These are phyloP conservation scores for Nicotiana tabacum DNA, from an alignment of 257 asterid species.

Conservation along the genomic window DNA sequence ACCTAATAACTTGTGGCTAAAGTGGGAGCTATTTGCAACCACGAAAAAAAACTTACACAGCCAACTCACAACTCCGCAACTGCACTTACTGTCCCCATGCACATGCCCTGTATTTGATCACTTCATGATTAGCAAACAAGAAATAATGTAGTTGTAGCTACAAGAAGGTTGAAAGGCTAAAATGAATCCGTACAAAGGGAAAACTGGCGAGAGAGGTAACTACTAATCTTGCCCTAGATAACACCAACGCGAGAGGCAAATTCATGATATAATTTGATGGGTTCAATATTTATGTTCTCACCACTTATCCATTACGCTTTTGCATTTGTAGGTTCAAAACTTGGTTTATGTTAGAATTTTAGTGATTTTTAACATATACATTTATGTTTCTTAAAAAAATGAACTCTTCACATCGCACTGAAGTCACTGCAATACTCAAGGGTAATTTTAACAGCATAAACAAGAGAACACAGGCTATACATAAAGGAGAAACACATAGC, in stretches of 20 bases:
- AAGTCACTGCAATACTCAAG: background rate
- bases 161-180: background rate
- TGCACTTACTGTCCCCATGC: slow-evolving; percentile 19
- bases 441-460: background rate
- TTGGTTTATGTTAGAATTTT: background rate
- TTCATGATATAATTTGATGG: background rate
- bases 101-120: slow-evolving; percentile 18
- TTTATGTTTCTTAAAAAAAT: too few species aligned
- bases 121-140: background rate
- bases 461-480: background rate
- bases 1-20: background rate
- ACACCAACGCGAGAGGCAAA: background rate
- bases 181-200: background rate
- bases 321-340: background rate
- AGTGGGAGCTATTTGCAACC: background rate
- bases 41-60: background rate
- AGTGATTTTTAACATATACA: too few species aligned
- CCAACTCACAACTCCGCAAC: background rate
- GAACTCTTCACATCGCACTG: background rate
- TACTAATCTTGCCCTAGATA: background rate
- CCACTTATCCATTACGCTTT: background rate
- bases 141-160: background rate
- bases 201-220: background rate
- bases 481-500: background rate
- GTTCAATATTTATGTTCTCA: background rate